A percentile compares a stretch with the other conserved stretches of the same genome.
Evolutionary conservation across 139 green algal species (phyloP).

Genomic region (Chlamydomonas incerta): DNA sequence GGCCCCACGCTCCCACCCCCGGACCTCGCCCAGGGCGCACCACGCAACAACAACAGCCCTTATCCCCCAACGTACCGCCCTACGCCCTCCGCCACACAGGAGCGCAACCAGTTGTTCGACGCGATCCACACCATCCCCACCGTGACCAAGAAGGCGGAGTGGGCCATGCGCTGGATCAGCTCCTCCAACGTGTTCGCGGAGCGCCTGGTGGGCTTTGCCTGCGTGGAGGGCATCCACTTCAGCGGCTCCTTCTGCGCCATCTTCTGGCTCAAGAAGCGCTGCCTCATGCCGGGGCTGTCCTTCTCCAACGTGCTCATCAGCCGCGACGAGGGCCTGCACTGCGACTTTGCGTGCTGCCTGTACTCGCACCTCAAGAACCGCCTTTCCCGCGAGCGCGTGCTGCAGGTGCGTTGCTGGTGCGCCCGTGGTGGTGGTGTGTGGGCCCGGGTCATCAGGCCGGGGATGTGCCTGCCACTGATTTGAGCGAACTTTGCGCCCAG

Average conservation of each 20-base stretch:
- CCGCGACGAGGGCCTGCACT: conserved; percentile 98
- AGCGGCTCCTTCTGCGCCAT: conserved; percentile 96
- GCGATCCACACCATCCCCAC: conserved; percentile 94
- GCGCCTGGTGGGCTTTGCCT: conserved; percentile 95
- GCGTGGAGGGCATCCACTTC: conserved; percentile 99
- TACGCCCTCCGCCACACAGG: not conserved
- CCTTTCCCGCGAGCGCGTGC: not conserved
- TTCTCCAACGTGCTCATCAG: conserved; percentile 99
- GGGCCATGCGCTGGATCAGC: conserved; percentile 97
- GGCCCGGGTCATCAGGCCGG: too few species aligned
- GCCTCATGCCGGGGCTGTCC: conserved; percentile 96
- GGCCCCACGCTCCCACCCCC: too few species aligned
- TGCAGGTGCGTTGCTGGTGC: not conserved
- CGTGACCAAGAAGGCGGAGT: conserved; percentile 96
- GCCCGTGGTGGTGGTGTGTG: too few species aligned
- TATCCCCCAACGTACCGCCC: not conserved
- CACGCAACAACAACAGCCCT: too few species aligned
- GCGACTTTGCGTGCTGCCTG: conserved; percentile 97
- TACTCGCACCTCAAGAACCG: conserved; percentile 74
- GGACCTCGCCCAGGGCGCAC: too few species aligned
- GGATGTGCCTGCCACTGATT: too few species aligned
- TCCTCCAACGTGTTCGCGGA: conserved; percentile 87
- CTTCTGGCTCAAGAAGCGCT: conserved; percentile 99
- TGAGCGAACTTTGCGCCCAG: too few species aligned
- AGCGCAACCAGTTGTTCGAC: conserved; percentile 86